Evolutionary conservation across 257 asterid genomes (phyloP).

Genomic region (Coffea eugenioides): DNA sequence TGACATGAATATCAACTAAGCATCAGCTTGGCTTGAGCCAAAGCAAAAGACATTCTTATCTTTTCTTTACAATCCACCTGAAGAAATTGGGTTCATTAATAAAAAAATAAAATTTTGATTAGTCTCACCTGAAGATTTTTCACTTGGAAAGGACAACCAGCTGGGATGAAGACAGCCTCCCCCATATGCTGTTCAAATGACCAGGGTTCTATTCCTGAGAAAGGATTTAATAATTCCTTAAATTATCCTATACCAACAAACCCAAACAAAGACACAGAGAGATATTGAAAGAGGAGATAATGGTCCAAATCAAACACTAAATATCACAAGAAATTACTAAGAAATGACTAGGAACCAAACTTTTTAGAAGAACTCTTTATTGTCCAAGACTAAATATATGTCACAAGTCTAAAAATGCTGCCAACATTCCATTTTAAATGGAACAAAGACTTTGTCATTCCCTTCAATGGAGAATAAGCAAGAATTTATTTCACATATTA

Average conservation of each 20-base stretch:
- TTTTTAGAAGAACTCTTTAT: not conserved
- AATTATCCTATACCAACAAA: not conserved
- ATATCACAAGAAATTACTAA: not conserved
- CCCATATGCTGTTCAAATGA: slow-evolving; percentile 85
- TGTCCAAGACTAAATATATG: too few relatives aligned
- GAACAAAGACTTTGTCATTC: not conserved
- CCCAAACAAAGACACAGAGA: not conserved
- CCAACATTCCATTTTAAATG: not conserved
- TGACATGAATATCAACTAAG: not conserved
- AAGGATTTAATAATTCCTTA: not conserved
- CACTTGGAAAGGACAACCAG: slow-evolving; percentile 95
- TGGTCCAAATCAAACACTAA: not conserved
- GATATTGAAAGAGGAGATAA: not conserved
- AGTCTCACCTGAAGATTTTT: slow-evolving; percentile 82
- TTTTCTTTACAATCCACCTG: not conserved
- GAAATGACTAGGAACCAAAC: not conserved
- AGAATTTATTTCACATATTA: not conserved
- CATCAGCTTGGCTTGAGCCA: not conserved
- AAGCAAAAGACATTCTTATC: not conserved
- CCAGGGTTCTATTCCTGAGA: slow-evolving; percentile 91
- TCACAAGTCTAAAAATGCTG: not conserved
- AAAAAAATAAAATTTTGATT: not conserved
- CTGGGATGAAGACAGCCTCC: slow-evolving; percentile 85
- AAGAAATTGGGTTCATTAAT: not conserved
- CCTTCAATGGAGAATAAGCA: not conserved